Evolutionary conservation across 192 early-diverging fungal genomes (phyloP).

Genomic region (Umbelopsis vinacea): DNA sequence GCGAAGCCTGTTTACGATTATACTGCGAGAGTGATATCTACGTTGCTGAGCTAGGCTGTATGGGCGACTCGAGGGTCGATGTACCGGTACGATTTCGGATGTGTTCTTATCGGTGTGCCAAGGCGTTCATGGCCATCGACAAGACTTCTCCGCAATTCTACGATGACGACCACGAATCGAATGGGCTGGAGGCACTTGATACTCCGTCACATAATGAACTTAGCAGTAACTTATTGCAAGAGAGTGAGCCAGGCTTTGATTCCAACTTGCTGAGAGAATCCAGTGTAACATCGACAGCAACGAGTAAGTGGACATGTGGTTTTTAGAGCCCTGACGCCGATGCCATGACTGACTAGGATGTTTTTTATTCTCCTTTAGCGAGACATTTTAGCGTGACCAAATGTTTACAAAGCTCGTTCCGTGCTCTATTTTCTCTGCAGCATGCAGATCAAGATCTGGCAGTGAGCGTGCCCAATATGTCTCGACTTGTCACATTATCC

Average conservation of each 20-base stretch:
- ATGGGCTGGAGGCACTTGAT: slow-evolving; percentile 8
- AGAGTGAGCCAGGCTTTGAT: not conserved
- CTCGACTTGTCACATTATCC: not conserved
- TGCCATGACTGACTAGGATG: not conserved
- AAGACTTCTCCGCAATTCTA: not conserved
- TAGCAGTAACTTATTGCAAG: not conserved
- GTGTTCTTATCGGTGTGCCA: slow-evolving; percentile 30
- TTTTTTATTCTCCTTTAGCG: not conserved
- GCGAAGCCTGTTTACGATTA: slow-evolving; percentile 25
- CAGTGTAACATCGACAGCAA: not conserved
- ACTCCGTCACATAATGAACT: not conserved
- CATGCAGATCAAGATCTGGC: not conserved
- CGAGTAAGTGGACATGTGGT: not conserved
- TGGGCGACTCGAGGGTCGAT: slow-evolving; percentile 30
- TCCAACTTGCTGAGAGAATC: not conserved
- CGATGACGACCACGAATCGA: not conserved
- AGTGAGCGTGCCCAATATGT: not conserved
- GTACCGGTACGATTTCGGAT: slow-evolving; percentile 31
- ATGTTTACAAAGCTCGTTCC: not conserved
- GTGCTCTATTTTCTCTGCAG: not conserved
- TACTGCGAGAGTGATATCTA: slow-evolving; percentile 15
- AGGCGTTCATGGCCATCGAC: not conserved
- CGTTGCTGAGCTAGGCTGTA: slow-evolving; percentile 22
- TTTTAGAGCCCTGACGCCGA: not conserved
- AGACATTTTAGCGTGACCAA: not conserved